A percentile compares a stretch with the other conserved stretches of the same genome.
Conservation (phyloP, 257 asterid genomes). For the Gynochthodes officinalis region DNA sequence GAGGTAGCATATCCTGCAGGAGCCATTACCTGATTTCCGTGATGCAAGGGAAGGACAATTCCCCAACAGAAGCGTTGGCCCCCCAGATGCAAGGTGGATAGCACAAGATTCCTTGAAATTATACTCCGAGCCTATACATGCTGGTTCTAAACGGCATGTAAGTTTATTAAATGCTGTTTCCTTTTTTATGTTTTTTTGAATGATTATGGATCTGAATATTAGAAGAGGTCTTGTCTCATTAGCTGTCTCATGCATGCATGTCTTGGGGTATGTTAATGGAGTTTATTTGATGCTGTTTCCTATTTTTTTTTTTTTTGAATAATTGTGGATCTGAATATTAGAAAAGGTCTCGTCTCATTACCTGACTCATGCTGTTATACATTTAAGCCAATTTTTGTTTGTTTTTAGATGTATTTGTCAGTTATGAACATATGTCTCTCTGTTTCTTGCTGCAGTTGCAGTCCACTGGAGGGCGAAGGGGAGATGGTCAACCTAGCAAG, state of each 20-base stretch:
- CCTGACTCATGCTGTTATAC: not conserved
- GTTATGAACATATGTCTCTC: not conserved
- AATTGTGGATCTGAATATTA: too few species aligned
- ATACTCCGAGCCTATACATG: constrained; percentile 48
- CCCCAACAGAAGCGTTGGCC: constrained; percentile 44
- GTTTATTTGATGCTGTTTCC: constrained; percentile 1
- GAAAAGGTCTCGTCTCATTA: not conserved
- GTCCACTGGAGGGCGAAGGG: constrained; percentile 43
- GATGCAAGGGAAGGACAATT: constrained; percentile 62
- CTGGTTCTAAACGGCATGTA: constrained; percentile 73
- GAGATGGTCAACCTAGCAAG: constrained; percentile 59
- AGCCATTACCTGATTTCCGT: constrained; percentile 45
- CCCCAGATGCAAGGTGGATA: constrained; percentile 60
- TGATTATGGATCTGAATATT: not conserved
- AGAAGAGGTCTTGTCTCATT: constrained; percentile 24
- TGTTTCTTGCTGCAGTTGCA: constrained; percentile 54
- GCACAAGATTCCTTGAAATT: constrained; percentile 46
- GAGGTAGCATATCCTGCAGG: constrained; percentile 37
- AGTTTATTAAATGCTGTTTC: constrained; percentile 28
- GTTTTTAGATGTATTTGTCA: constrained; percentile 8
- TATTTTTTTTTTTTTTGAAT: not conserved
- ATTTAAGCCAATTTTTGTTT: not conserved
- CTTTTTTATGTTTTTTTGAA: constrained; percentile 5
- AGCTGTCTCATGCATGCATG: not conserved
- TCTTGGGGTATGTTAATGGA: constrained; percentile 32